Evolutionary conservation across 305 asterid genomes (phyloP).

Genomic region (Fraxinus ornus): DNA sequence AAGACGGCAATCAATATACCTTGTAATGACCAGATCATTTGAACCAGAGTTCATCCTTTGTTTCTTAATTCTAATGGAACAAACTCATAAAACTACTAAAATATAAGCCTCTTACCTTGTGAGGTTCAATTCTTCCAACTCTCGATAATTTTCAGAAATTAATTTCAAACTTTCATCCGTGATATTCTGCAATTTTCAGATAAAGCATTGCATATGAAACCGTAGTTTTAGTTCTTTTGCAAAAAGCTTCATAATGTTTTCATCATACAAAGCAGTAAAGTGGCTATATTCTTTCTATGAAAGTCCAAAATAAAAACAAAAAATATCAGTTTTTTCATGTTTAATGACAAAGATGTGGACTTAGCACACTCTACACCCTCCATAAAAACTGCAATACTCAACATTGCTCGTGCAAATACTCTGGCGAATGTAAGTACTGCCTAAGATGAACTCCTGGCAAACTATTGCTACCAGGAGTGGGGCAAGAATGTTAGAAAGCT

Average conservation of each 20-base stretch:
- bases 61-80: conserved; percentile 3
- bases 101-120: conserved; percentile 57
- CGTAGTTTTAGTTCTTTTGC: conserved; percentile 14
- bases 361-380: not conserved
- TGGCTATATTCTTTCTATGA: not conserved
- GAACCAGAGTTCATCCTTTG: not conserved
- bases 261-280: not conserved
- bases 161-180: conserved; percentile 65
- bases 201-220: conserved; percentile 28
- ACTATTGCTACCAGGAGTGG: not conserved
- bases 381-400: not conserved
- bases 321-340: not conserved
- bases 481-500: not conserved
- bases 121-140: conserved; percentile 64
- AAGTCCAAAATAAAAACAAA: not conserved
- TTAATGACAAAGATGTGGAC: not conserved
- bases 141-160: conserved; percentile 63
- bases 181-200: conserved; percentile 52
- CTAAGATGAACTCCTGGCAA: not conserved
- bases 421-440: not conserved
- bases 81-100: conserved; percentile 2
- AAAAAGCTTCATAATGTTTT: not conserved
- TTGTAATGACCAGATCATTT: not conserved
- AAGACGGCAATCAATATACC: not conserved
- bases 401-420: not conserved